Conservation (phyloP, 2,329 filamentous ascomycete species). For the Colletotrichum graminicola region DNA sequence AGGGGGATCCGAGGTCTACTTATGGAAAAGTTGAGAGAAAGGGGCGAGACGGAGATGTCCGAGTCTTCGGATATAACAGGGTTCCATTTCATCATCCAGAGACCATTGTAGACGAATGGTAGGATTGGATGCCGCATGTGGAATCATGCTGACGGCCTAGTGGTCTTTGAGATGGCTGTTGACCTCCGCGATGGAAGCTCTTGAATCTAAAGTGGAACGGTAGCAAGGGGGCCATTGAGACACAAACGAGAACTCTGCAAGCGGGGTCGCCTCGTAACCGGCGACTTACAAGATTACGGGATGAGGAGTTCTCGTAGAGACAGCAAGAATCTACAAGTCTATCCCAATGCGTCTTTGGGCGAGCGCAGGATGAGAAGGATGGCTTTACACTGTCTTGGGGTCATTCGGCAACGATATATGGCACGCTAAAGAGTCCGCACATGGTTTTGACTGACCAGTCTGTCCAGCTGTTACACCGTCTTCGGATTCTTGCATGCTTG, state of each 20-base stretch:
- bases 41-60: neutral
- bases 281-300: slow-evolving; percentile 7
- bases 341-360: slow-evolving; percentile 15
- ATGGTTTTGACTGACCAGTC: neutral
- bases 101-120: neutral
- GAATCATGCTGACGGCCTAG: neutral
- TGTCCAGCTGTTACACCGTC: neutral
- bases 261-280: neutral
- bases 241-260: slow-evolving; percentile 8
- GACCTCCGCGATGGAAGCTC: neutral
- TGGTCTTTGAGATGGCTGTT: slow-evolving; percentile 4
- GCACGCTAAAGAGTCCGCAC: neutral
- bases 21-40: slow-evolving; percentile 12
- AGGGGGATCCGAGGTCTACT: slow-evolving; percentile 16
- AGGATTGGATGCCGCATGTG: neutral
- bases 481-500: slow-evolving; percentile 10
- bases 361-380: neutral
- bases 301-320: neutral
- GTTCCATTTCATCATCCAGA: neutral
- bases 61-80: neutral
- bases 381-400: slow-evolving; percentile 22
- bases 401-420: neutral
- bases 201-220: slow-evolving; percentile 12
- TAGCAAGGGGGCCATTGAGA: slow-evolving; percentile 17
- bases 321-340: slow-evolving; percentile 12